Evolutionary conservation across 768 basidiomycete genomes (phyloP), one percentile per base, ranked within the genome.

Genomic region (Tylopilus cervinicoccineus): DNA sequence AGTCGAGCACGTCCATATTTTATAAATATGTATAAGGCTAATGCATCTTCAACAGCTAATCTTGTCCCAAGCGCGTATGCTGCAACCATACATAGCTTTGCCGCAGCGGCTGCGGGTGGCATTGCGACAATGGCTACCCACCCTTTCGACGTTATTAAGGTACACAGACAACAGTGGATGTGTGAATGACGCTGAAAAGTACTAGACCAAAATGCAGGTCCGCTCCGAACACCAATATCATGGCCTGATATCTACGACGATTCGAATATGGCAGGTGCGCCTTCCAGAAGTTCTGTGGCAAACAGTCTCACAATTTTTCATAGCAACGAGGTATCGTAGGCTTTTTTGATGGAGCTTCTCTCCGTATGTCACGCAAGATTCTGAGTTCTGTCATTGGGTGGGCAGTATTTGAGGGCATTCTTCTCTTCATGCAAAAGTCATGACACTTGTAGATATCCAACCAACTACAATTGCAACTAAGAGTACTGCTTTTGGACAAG

Each of bases 121-220:
- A 73, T 93, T 44, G 92, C 92, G 1, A 95, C 93, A 0, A 67
- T 93, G 45, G 76, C 76, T 2, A 97, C 94, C 2, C 91, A 93
- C 57, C 94, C 94, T 2, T 95, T 95, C 56, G 93, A 97, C 63
- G 91, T 93, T 36, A 77, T 96, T 55, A 97, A 97, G 77, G 92
- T 89, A 53, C n/a, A 43, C 40, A 12, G 32, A 13, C 29, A 28
- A n/a, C 4, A 22, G 26, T 22, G 1, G 19, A 23, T 26, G 19
- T 45, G 4, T 13, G n/a, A 27, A 29, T 9, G 22, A 36, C 27
- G 17, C 57, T 53, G 43, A 50, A 16, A 39, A n/a, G 33, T 20
- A 31, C 38, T 24, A 92, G 90, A 97, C 93, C 0, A 88, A 91
- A 61, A 84, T 97, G 64, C 93, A 97, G 72, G 88, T 97, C 4